Conservation (phyloP, 2,329 filamentous ascomycete species). For the Coniochaeta hoffmannii region DNA sequence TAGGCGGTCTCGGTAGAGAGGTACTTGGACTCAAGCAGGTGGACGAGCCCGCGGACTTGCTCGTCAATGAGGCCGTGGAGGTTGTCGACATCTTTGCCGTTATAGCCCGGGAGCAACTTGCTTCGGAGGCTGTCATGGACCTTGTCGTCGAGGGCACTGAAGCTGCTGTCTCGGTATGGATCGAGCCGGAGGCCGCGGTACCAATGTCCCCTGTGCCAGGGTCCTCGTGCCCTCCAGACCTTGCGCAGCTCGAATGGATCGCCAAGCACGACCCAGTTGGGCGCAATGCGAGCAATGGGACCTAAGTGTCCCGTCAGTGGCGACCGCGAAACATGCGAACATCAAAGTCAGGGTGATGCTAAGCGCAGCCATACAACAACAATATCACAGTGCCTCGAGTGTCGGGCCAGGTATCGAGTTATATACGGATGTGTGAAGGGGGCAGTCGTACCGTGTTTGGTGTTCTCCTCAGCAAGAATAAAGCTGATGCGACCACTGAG, state of each 20-base stretch:
- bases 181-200: slow-evolving; percentile 44
- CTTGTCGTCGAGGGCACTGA: slow-evolving; percentile 39
- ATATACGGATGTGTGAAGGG: neutral
- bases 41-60: slow-evolving; percentile 34
- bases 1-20: slow-evolving; percentile 18
- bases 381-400: neutral
- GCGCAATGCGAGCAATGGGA: slow-evolving; percentile 18
- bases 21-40: slow-evolving; percentile 35
- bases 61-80: slow-evolving; percentile 31
- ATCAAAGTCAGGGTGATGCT: neutral
- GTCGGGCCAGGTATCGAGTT: neutral
- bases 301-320: slow-evolving; percentile 10
- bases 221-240: slow-evolving; percentile 21
- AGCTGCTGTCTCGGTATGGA: slow-evolving; percentile 39
- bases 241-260: slow-evolving; percentile 20
- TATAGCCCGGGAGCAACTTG: slow-evolving; percentile 21
- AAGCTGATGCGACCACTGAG: slow-evolving; percentile 17
- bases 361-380: neutral
- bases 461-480: slow-evolving; percentile 13
- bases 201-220: slow-evolving; percentile 24
- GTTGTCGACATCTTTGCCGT: slow-evolving; percentile 22
- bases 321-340: neutral
- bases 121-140: slow-evolving; percentile 31
- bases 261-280: slow-evolving; percentile 21
- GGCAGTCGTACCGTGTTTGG: slow-evolving; percentile 13